Conservation (phyloP, 2,329 filamentous ascomycete genomes). For the Cercospora sp. region DNA sequence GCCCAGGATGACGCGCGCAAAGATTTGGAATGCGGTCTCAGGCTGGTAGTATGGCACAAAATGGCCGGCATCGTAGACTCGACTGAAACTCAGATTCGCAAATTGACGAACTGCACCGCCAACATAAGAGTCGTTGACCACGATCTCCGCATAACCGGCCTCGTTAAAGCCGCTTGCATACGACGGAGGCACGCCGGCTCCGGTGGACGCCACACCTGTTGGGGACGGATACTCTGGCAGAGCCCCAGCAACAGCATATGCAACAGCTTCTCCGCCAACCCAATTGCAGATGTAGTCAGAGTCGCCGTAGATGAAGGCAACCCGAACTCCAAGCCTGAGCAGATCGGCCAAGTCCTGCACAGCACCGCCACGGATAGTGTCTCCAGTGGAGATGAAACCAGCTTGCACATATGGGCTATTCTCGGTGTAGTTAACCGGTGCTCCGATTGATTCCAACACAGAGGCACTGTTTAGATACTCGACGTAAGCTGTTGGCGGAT, state of each 20-base stretch:
- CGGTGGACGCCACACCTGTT: slow-evolving; percentile 14
- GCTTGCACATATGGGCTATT: slow-evolving; percentile 41
- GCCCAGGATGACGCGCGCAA: slow-evolving; percentile 54
- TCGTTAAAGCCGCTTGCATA: slow-evolving; percentile 59
- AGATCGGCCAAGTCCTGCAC: slow-evolving; percentile 45
- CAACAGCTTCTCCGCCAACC: slow-evolving; percentile 53
- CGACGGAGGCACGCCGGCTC: slow-evolving; percentile 24
- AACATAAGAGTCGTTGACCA: slow-evolving; percentile 66
- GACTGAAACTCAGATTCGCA: slow-evolving; percentile 61
- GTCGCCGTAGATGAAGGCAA: slow-evolving; percentile 67
- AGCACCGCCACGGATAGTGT: slow-evolving; percentile 45
- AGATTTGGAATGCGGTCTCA: slow-evolving; percentile 55
- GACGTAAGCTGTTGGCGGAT: slow-evolving; percentile 50
- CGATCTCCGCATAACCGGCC: slow-evolving; percentile 71
- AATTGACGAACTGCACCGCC: slow-evolving; percentile 74
- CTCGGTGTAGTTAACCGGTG: slow-evolving; percentile 53
- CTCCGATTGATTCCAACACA: slow-evolving; percentile 53
- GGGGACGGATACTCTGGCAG: slow-evolving; percentile 25
- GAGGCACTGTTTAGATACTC: slow-evolving; percentile 53
- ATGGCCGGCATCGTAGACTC: slow-evolving; percentile 56
- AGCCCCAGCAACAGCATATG: slow-evolving; percentile 26
- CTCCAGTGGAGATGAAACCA: slow-evolving; percentile 48
- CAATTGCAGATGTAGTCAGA: slow-evolving; percentile 58
- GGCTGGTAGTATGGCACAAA: slow-evolving; percentile 54
- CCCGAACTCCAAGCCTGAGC: slow-evolving; percentile 49